These are phyloP conservation scores for Aspergillus tubingensis DNA, from an alignment of 2,329 filamentous ascomycete species.

Conservation along the genomic window DNA sequence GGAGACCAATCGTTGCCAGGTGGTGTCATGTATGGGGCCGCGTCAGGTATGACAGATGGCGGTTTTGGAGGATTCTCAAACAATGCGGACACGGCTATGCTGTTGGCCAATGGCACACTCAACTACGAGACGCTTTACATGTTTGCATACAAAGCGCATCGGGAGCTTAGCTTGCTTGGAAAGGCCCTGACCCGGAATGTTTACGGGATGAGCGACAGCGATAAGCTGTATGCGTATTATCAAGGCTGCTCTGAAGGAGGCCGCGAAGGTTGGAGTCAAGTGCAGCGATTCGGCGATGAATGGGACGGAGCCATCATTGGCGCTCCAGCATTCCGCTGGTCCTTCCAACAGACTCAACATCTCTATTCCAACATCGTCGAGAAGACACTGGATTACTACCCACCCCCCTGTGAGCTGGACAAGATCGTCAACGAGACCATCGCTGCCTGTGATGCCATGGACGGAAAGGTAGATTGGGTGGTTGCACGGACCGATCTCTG, in stretches of 20 bases:
- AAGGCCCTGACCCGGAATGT: conserved; percentile 48
- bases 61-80: conserved; percentile 48
- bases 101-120: conserved; percentile 49
- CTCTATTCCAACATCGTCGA: conserved; percentile 43
- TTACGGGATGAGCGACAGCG: conserved; percentile 33
- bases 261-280: conserved; percentile 54
- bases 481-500: conserved; percentile 54
- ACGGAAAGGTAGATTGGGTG: conserved; percentile 58
- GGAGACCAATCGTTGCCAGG: conserved; percentile 28
- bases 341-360: conserved; percentile 48
- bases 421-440: conserved; percentile 56
- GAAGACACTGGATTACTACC: conserved; percentile 45
- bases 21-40: conserved; percentile 47
- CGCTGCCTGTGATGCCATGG: conserved; percentile 56
- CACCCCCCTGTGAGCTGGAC: conserved; percentile 38
- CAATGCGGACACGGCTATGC: conserved; percentile 1
- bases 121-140: conserved; percentile 37
- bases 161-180: conserved; percentile 53
- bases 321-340: conserved; percentile 51
- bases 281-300: conserved; percentile 53
- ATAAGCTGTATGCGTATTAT: conserved; percentile 51
- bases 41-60: conserved; percentile 44
- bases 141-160: conserved; percentile 51
- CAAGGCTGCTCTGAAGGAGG: conserved; percentile 59
- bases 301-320: conserved; percentile 52